Base-by-base conservation (phyloP, 495 filamentous ascomycete species). In the Xylaria bambusicola region DNA sequence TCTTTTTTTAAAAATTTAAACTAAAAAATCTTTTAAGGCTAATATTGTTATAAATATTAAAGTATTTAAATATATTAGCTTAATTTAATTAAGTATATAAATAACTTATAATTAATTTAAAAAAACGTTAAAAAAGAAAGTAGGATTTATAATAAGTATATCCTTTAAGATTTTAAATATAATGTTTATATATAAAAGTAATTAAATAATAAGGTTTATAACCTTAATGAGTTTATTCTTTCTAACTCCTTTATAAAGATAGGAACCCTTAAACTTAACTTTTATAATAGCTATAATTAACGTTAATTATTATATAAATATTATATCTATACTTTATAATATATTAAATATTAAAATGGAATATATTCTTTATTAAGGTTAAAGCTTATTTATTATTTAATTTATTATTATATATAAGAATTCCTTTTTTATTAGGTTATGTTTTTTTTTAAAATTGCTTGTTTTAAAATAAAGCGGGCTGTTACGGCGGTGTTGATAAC, bases 11-110 rank as follows among this genome's bases (percentile, higher is more conserved):
- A 42, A 42, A n/a, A 18, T 42, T n/a, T 10, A 42, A n/a, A n/a
- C 18, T 4, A 4, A n/a, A 10, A 42, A 42, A n/a, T 13, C 9
- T 42, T 42, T 18, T n/a, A 42, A 42, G 40, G 5, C 40, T n/a
- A n/a, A 42, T 42, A 42, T 42, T n/a, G 9, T 18, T 42, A n/a
- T n/a, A 42, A 18, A 42, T 42, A 4, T 42, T n/a, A 10, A n/a
- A 42, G 40, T 42, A 42, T n/a, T n/a, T 42, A n/a, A 42, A 13
- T 42, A 42, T 10, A n/a, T 42, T 18, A 42, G 40, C 40, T 42
- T 18, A n/a, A n/a, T 18, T n/a, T 5, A n/a, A n/a, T 18, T 5
- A 5, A 42, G 4, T 13, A 42, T 4, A n/a, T n/a, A 5, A n/a
- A 12, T n/a, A 18, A 18, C 40, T 42, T 42, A 42, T n/a, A 5